phyloP scores from a whole-genome alignment of 2,329 filamentous ascomycete species.

The Aspergillus sp. region DNA sequence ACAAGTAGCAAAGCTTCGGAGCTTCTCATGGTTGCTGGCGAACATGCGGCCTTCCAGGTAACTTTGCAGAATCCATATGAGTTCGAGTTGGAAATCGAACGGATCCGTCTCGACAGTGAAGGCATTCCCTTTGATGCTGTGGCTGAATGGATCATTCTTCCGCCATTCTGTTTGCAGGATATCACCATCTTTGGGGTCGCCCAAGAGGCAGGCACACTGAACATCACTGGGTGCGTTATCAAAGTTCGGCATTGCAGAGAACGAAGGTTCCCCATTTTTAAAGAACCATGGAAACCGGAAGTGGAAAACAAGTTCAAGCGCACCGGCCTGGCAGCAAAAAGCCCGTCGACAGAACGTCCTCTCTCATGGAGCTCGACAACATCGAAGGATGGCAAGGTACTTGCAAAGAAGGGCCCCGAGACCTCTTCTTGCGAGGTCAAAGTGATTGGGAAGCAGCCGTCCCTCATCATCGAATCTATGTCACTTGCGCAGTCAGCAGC shows the following conservation, averaged over 20 bases:
- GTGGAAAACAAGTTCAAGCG: slow-evolving; percentile 72
- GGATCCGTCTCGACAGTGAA: slow-evolving; percentile 70
- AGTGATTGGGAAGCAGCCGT: slow-evolving; percentile 77
- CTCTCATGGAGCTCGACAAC: slow-evolving; percentile 44
- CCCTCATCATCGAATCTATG: slow-evolving; percentile 71
- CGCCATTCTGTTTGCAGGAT: slow-evolving; percentile 79
- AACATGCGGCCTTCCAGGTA: slow-evolving; percentile 74
- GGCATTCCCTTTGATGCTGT: slow-evolving; percentile 70
- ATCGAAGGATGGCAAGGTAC: slow-evolving; percentile 34
- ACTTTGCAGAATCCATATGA: slow-evolving; percentile 94
- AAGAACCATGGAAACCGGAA: slow-evolving; percentile 70
- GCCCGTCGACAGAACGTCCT: slow-evolving; percentile 47
- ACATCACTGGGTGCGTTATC: slow-evolving; percentile 73
- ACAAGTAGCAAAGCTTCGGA: slow-evolving; percentile 58
- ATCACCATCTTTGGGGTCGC: slow-evolving; percentile 70
- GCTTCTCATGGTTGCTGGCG: slow-evolving; percentile 72
- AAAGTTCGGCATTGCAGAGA: slow-evolving; percentile 80
- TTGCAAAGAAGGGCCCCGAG: slow-evolving; percentile 34
- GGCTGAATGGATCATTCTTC: slow-evolving; percentile 66
- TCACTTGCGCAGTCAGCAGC: slow-evolving; percentile 80
- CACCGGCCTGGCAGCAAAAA: slow-evolving; percentile 63
- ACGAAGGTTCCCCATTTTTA: slow-evolving; percentile 80
- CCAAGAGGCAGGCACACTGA: slow-evolving; percentile 64
- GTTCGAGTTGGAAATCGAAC: slow-evolving; percentile 86
- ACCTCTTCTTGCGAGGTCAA: slow-evolving; percentile 55